Percentiles rank a stretch among this genome's conserved stretches.
These are phyloP conservation scores for Thalassiosira mediterranea DNA, from an alignment of 352 stramenopile genomes.

Conservation along the genomic window DNA sequence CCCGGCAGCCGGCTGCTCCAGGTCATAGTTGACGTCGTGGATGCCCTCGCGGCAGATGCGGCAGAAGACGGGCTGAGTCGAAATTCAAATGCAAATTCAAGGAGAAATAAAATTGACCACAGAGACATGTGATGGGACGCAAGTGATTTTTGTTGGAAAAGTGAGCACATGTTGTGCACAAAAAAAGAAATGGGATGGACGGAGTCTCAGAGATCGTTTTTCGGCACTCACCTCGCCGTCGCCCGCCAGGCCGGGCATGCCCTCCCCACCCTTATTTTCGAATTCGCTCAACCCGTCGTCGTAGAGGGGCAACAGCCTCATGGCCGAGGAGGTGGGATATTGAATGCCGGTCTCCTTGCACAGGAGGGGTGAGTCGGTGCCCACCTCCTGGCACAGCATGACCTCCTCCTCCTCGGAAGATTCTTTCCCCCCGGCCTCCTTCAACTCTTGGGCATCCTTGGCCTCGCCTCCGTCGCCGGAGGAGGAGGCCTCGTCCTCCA, in stretches of 20 bases:
- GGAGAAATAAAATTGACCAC: too few species aligned
- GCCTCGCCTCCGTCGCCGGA: background rate
- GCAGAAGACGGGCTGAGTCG: conserved; percentile 80
- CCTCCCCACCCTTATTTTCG: background rate
- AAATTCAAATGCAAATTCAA: too few species aligned
- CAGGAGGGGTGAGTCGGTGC: background rate
- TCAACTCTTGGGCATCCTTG: background rate
- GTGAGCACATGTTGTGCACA: background rate
- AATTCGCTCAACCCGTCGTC: conserved; percentile 63
- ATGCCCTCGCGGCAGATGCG: conserved; percentile 82
- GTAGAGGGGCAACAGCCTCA: conserved; percentile 74
- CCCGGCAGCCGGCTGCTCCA: conserved; percentile 27
- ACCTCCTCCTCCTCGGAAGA: background rate
- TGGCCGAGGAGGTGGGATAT: conserved; percentile 65
- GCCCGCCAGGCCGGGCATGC: conserved; percentile 4
- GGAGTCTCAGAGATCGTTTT: too few species aligned
- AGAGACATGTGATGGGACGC: too few species aligned
- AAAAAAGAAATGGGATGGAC: conserved; percentile 19
- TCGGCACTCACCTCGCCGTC: conserved; percentile 49
- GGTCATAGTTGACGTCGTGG: conserved; percentile 80
- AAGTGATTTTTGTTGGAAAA: too few species aligned
- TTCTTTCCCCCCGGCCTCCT: background rate
- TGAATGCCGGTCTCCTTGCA: conserved; percentile 41
- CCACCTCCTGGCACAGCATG: too few species aligned
- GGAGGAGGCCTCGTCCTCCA: conserved; percentile 2